A percentile compares a stretch with the other conserved stretches of the same genome.
Evolutionary conservation across 2,329 filamentous ascomycete genomes (phyloP).

Genomic region (Fusarium sp.): DNA sequence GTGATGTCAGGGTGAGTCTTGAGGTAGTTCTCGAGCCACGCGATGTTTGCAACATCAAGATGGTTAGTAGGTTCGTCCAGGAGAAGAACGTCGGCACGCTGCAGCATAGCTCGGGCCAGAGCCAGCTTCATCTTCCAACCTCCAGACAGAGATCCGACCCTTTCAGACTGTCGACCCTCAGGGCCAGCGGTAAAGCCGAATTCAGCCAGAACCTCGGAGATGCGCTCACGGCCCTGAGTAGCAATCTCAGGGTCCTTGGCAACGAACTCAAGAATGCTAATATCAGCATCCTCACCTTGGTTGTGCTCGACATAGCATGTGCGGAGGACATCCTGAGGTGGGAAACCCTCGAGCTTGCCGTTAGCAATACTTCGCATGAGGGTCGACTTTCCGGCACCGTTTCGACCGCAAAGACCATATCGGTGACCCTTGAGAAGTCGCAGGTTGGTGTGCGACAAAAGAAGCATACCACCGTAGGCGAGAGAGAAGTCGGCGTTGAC

Average conservation of each 20-base stretch:
- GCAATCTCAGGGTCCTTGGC: constrained; percentile 88
- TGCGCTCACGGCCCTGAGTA: constrained; percentile 80
- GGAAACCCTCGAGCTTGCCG: constrained; percentile 97
- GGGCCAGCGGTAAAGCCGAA: constrained; percentile 94
- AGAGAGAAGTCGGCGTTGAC: constrained; percentile 98
- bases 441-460: constrained; percentile 95
- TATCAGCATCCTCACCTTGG: constrained; percentile 96
- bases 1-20: constrained; percentile 97
- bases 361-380: constrained; percentile 96
- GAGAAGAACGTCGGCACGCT: constrained; percentile 94
- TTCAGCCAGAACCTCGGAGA: constrained; percentile 84
- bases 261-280: constrained; percentile 94
- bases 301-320: constrained; percentile 99
- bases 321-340: constrained; percentile 87
- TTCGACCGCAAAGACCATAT: constrained; percentile 96
- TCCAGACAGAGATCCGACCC: constrained; percentile 93
- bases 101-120: constrained; percentile 93
- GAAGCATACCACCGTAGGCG: constrained; percentile 96
- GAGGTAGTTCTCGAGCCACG: constrained; percentile 94
- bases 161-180: constrained; percentile 87
- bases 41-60: constrained; percentile 94
- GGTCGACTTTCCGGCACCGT: constrained; percentile 98
- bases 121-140: constrained; percentile 99
- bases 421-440: constrained; percentile 95
- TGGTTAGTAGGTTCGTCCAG: constrained; percentile 99